A percentile compares a stretch with the other conserved stretches of the same genome.
These are phyloP conservation scores for Caryopteris hybrid DNA, from an alignment of 305 asterid species.

Conservation along the genomic window DNA sequence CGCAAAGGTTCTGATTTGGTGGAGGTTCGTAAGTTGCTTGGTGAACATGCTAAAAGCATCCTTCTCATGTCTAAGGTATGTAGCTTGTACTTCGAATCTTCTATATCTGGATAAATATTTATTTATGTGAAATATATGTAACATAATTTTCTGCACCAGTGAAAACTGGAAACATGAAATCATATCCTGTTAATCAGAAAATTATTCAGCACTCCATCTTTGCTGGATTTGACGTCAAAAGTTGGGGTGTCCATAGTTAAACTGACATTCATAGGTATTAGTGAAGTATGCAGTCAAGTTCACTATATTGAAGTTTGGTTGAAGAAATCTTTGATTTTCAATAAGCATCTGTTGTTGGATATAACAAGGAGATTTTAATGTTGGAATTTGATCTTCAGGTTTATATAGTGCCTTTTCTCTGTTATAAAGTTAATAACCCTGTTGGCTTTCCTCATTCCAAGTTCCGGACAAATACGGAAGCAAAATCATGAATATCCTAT, in stretches of 20 bases:
- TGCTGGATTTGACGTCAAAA: not conserved
- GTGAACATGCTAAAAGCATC: constrained; percentile 49
- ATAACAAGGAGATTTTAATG: not conserved
- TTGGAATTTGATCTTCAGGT: not conserved
- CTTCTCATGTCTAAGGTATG: constrained; percentile 59
- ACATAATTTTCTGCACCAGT: not conserved
- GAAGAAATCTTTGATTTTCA: not conserved
- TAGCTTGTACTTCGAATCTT: not conserved
- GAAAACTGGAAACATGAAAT: not conserved
- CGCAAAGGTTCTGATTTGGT: constrained; percentile 63
- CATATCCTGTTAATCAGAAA: not conserved
- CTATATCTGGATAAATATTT: not conserved
- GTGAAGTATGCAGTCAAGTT: not conserved
- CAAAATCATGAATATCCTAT: not conserved
- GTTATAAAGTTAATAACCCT: not conserved
- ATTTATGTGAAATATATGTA: not conserved
- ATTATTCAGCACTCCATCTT: not conserved
- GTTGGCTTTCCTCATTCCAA: not conserved
- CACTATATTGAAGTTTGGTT: not conserved
- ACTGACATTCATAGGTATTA: not conserved
- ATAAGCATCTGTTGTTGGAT: not conserved
- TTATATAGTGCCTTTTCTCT: too few species aligned
- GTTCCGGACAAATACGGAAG: not conserved
- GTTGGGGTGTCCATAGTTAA: not conserved
- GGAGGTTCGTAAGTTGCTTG: constrained; percentile 54